Percentiles rank a stretch among this genome's conserved stretches.
Conservation (phyloP, 768 basidiomycete species). For the Pleurotus tuber-regium region DNA sequence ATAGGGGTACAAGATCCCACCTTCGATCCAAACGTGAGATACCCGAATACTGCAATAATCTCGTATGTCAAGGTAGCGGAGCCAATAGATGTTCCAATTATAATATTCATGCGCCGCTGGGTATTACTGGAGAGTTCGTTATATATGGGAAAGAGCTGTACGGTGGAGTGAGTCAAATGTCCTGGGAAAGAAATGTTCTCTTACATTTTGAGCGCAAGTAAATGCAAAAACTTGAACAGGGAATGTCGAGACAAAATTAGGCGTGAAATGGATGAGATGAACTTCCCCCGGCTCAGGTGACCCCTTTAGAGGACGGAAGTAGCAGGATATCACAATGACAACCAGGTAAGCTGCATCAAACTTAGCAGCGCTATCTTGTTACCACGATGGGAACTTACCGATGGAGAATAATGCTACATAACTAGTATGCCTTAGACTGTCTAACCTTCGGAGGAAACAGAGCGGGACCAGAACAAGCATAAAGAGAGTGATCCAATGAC, state of each 20-base stretch:
- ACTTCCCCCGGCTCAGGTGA: slow-evolving; percentile 66
- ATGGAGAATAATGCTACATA: slow-evolving; percentile 91
- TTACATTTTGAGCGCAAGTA: slow-evolving; percentile 91
- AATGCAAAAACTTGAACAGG: slow-evolving; percentile 94
- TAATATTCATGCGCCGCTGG: slow-evolving; percentile 81
- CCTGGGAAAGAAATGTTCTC: slow-evolving; percentile 20
- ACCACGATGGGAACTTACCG: slow-evolving; percentile 47
- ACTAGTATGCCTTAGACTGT: slow-evolving; percentile 87
- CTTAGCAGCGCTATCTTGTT: slow-evolving; percentile 2
- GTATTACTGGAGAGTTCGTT: slow-evolving; percentile 85
- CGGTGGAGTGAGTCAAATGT: background rate
- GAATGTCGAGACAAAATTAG: slow-evolving; percentile 79
- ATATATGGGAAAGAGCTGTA: slow-evolving; percentile 87
- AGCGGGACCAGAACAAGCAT: slow-evolving; percentile 80
- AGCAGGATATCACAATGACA: slow-evolving; percentile 75
- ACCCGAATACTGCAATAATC: slow-evolving; percentile 84
- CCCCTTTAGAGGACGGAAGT: slow-evolving; percentile 70
- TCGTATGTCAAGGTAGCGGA: slow-evolving; percentile 83
- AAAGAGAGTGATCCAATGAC: slow-evolving; percentile 79
- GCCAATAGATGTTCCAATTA: slow-evolving; percentile 87
- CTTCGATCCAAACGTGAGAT: slow-evolving; percentile 89
- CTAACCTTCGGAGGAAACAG: slow-evolving; percentile 76
- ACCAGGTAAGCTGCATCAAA: slow-evolving; percentile 63
- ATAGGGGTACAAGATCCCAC: slow-evolving; percentile 33
- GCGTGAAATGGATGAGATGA: slow-evolving; percentile 68